These are phyloP conservation scores for Blakeslea trispora DNA, from an alignment of 371 early-diverging fungal genomes.

Conservation along the genomic window DNA sequence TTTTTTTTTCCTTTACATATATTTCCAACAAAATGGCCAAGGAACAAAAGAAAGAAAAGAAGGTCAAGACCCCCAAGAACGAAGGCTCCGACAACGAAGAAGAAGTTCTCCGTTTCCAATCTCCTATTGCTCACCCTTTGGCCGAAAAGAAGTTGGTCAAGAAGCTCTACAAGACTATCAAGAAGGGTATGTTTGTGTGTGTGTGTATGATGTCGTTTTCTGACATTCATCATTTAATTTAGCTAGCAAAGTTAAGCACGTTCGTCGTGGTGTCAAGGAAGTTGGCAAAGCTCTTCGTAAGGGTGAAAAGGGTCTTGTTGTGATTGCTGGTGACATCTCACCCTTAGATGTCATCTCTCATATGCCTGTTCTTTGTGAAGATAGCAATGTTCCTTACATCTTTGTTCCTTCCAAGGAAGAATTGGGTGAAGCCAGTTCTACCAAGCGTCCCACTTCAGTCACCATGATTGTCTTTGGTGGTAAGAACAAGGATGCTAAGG, in stretches of 20 bases:
- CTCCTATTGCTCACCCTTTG: constrained; percentile 93
- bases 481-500: constrained; percentile 67
- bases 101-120: constrained; percentile 45
- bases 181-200: constrained; percentile 71
- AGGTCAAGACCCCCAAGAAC: constrained; percentile 36
- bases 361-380: constrained; percentile 97
- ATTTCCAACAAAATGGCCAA: constrained; percentile 22
- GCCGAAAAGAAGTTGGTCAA: constrained; percentile 91
- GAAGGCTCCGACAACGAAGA: constrained; percentile 33
- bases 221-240: constrained; percentile 10
- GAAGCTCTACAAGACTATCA: constrained; percentile 89
- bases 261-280: constrained; percentile 97
- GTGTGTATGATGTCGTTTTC: background rate
- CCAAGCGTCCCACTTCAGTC: constrained; percentile 94
- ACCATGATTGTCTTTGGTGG: constrained; percentile 88
- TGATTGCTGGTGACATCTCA: constrained; percentile 96
- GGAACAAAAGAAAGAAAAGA: constrained; percentile 51
- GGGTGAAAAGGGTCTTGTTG: constrained; percentile 92
- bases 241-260: constrained; percentile 90
- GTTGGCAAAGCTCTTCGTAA: constrained; percentile 95
- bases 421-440: constrained; percentile 87
- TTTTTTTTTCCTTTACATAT: constrained; percentile 2
- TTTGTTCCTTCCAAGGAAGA: constrained; percentile 95
- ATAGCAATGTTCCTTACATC: constrained; percentile 90
- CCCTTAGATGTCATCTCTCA: constrained; percentile 98